Conservation (phyloP, 2,329 filamentous ascomycete species). For the Arthrobotrys sinensis region DNA sequence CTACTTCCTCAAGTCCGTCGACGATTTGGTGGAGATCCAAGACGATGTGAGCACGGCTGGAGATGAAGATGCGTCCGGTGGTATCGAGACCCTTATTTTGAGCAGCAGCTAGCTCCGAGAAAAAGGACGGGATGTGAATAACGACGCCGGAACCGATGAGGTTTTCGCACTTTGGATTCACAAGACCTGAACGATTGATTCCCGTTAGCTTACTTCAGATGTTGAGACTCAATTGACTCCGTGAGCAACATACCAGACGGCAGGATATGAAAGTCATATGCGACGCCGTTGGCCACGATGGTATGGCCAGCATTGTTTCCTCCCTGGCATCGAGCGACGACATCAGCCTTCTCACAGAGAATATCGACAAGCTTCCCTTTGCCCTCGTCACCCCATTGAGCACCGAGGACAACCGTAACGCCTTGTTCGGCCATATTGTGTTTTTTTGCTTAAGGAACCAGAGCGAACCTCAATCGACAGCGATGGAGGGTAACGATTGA, state of each 20-base stretch:
- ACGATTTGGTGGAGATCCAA: conserved; percentile 78
- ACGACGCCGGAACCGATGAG: conserved; percentile 80
- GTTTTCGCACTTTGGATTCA: conserved; percentile 80
- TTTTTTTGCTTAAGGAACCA: conserved; percentile 17
- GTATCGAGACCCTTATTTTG: conserved; percentile 75
- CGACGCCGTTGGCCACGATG: conserved; percentile 67
- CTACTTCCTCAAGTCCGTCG: conserved; percentile 78
- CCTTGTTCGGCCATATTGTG: conserved; percentile 47
- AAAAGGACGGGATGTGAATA: conserved; percentile 78
- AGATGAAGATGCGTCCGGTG: conserved; percentile 75
- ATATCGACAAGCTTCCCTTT: conserved; percentile 76
- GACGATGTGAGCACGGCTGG: conserved; percentile 76
- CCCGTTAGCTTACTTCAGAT: neutral
- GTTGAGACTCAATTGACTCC: neutral
- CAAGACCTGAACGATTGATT: conserved; percentile 73
- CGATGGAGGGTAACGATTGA: conserved; percentile 30
- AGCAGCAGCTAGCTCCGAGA: conserved; percentile 76
- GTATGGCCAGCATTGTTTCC: conserved; percentile 76
- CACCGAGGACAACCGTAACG: conserved; percentile 73
- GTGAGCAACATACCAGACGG: conserved; percentile 62
- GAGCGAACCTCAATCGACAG: conserved; percentile 16
- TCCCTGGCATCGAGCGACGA: conserved; percentile 75
- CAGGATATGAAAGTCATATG: conserved; percentile 75
- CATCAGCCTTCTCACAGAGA: conserved; percentile 71
- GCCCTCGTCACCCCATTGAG: conserved; percentile 75